A percentile compares a stretch with the other conserved stretches of the same genome.
These are phyloP conservation scores for Thelonectria blattea DNA, from an alignment of 2,329 filamentous ascomycete species.

Conservation along the genomic window DNA sequence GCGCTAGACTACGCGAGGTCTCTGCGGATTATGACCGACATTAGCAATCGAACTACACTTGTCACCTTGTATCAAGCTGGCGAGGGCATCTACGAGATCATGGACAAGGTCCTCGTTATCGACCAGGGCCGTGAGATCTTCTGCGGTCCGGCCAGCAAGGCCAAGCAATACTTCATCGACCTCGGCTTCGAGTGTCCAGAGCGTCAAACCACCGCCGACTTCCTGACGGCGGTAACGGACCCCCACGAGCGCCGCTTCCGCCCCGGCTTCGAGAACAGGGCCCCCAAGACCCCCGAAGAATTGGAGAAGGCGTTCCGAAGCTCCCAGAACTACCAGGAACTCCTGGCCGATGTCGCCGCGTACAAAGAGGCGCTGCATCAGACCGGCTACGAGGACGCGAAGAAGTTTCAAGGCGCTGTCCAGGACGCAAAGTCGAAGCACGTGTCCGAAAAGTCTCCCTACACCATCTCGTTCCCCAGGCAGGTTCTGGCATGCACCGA, in stretches of 20 bases:
- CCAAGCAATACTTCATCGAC: conserved; percentile 69
- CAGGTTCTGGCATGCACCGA: conserved; percentile 74
- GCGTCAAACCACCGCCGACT: conserved; percentile 53
- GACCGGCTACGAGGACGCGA: conserved; percentile 65
- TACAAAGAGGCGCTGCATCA: conserved; percentile 49
- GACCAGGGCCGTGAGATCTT: conserved; percentile 70
- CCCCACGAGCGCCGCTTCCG: conserved; percentile 71
- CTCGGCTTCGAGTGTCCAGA: conserved; percentile 62
- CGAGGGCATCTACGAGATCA: conserved; percentile 66
- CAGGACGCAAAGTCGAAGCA: conserved; percentile 73
- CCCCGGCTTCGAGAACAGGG: conserved; percentile 66
- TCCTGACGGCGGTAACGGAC: conserved; percentile 76
- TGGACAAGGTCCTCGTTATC: conserved; percentile 75
- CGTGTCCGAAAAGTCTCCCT: conserved; percentile 71
- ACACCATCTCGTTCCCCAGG: conserved; percentile 75
- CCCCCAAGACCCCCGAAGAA: conserved; percentile 70
- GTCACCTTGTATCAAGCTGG: conserved; percentile 72
- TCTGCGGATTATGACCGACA: conserved; percentile 65
- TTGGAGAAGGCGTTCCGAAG: conserved; percentile 67
- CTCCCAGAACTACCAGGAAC: conserved; percentile 62
- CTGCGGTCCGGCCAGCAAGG: conserved; percentile 65
- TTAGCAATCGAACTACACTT: conserved; percentile 67
- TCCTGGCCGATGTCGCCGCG: conserved; percentile 62
- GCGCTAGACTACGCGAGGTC: conserved; percentile 70
- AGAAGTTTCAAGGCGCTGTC: conserved; percentile 70